These are phyloP conservation scores for Metarhizium sp. DNA, from an alignment of 2,329 filamentous ascomycete species.

Conservation along the genomic window DNA sequence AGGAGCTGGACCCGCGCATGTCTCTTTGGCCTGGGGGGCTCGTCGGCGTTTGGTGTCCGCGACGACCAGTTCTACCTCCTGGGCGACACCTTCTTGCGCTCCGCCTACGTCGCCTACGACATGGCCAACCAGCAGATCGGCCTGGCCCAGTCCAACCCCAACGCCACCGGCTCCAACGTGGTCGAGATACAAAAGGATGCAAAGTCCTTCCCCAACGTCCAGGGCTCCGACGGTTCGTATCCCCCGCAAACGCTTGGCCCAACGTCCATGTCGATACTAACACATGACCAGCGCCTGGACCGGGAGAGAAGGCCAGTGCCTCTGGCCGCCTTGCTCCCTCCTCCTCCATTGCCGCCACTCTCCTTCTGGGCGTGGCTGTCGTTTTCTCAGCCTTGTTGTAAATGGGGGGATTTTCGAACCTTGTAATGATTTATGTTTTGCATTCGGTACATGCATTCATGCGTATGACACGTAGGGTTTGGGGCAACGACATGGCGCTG, in stretches of 20 bases:
- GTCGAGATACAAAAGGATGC: constrained; percentile 32
- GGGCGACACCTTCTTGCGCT: constrained; percentile 50
- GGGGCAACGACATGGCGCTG: no score
- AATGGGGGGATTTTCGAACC: no score
- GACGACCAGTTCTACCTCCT: constrained; percentile 32
- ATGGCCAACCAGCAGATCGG: constrained; percentile 39
- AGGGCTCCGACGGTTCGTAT: constrained; percentile 28
- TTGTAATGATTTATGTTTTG: no score
- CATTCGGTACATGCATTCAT: no score
- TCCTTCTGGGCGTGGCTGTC: constrained; percentile 13
- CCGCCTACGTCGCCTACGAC: constrained; percentile 49
- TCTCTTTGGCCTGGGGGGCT: constrained; percentile 44
- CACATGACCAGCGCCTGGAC: not conserved
- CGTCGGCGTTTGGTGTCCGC: constrained; percentile 22
- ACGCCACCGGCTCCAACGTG: constrained; percentile 32
- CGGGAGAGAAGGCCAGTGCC: constrained; percentile 10
- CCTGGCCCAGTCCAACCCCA: constrained; percentile 43
- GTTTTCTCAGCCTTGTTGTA: constrained; percentile 1
- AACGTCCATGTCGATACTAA: not conserved
- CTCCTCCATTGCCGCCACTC: constrained; percentile 7
- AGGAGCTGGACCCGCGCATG: constrained; percentile 34
- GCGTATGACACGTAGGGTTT: no score
- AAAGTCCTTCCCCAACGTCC: constrained; percentile 31
- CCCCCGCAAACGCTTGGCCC: not conserved
- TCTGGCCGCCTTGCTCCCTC: constrained; percentile 12